Evolutionary conservation across 2,329 filamentous ascomycete genomes (phyloP), one percentile per base, ranked within the genome.

Genomic region (Cladophialophora exuberans): DNA sequence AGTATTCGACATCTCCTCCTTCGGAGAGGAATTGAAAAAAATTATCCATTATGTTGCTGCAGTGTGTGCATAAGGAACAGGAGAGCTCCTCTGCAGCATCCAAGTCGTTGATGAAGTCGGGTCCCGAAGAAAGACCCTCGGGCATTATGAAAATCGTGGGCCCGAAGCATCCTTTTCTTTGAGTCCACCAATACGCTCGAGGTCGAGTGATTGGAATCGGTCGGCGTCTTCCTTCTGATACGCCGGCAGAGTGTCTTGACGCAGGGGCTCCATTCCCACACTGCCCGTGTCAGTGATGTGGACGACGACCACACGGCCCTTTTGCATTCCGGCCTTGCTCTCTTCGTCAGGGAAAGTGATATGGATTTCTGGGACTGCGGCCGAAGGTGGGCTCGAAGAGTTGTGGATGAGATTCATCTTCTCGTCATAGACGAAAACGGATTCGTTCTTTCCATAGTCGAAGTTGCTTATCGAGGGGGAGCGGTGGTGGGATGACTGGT

Each of bases 321-420:
- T 82, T 73, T 86, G 90, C 28, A 36, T 22, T 64, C 93, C 93
- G 51, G 76, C 68, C 45, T 83, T 78, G 64, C 90, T 89, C 69
- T 97, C 92, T 65, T 95, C 87, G 78, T 97, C 94, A 13, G 94
- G 94, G 79, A 99, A 97, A 30, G 94, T 97, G 73, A 99, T 96
- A 74, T 92, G 90, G 67, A 99, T 99, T 76, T 97, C 89, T 17
- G 94, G 94, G 23, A 97, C 89, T n/a, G 88, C 87, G 41, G 87
- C 89, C 65, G 87, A 78, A 18, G 92, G 89, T 13, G 90, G 87
- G 60, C 85, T 87, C 57, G 82, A 79, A 26, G 89, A 88, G 73
- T 89, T 89, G 62, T 85, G 81, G 63, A 93, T 84, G 74, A 95
- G 85, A 62, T 84, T 84, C 69, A 87, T 84, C 73, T 94, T 90